A percentile compares a stretch with the other conserved stretches of the same genome.
These are phyloP conservation scores for Geranium brycei DNA, from an alignment of 345 rosid species.

Conservation along the genomic window DNA sequence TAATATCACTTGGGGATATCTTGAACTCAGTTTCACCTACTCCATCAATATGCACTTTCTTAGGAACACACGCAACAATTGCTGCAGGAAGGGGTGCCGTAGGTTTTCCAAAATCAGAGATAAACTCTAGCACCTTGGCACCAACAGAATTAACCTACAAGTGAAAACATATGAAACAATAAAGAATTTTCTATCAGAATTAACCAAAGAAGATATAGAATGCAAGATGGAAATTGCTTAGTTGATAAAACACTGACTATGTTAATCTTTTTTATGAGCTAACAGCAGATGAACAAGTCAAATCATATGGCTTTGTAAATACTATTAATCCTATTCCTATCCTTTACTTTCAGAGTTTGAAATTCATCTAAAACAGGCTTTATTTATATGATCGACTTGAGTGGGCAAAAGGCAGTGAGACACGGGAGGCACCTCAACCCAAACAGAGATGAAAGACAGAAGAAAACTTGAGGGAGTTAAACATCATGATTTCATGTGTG, in stretches of 20 bases:
- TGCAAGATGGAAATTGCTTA: not conserved
- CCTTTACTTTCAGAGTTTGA: not conserved
- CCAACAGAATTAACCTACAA: slow-evolving; percentile 81
- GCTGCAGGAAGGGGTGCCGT: slow-evolving; percentile 93
- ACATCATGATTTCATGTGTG: not conserved
- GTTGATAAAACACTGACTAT: not conserved
- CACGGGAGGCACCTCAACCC: not conserved
- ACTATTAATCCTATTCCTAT: not conserved
- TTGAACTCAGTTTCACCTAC: slow-evolving; percentile 78
- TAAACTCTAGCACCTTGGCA: slow-evolving; percentile 75
- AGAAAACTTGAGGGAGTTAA: not conserved
- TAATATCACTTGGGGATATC: slow-evolving; percentile 58
- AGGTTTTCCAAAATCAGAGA: slow-evolving; percentile 89
- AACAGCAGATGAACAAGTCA: not conserved
- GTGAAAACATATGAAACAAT: slow-evolving; percentile 6
- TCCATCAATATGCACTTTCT: slow-evolving; percentile 68
- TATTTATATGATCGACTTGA: not conserved
- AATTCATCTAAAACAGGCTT: not conserved
- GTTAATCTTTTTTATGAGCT: not conserved
- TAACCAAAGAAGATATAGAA: not conserved
- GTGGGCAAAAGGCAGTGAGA: too few relatives aligned
- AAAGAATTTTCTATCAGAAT: not conserved
- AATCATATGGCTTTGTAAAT: not conserved
- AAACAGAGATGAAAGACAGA: not conserved
- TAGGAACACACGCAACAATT: slow-evolving; percentile 94